A percentile compares a stretch with the other conserved stretches of the same genome.
Evolutionary conservation across 352 stramenopile genomes (phyloP).

Genomic region (Plasmopara viticola): DNA sequence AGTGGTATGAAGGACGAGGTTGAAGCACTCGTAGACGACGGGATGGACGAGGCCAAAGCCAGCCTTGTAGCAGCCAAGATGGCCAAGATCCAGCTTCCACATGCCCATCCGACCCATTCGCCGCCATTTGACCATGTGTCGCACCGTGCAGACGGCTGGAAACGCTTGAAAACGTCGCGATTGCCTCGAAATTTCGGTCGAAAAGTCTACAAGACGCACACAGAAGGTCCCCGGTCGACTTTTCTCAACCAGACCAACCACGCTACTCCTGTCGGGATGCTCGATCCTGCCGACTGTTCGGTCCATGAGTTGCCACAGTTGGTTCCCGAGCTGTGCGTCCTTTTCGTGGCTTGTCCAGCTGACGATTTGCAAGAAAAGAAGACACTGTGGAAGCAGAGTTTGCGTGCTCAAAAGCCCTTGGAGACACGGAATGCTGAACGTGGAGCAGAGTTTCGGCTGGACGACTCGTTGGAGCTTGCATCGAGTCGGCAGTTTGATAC

Average conservation of each 20-base stretch:
- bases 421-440: slow-evolving; percentile 9
- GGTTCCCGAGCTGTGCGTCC: slow-evolving; percentile 48
- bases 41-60: slow-evolving; percentile 34
- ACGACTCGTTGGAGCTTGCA: slow-evolving; percentile 42
- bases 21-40: slow-evolving; percentile 41
- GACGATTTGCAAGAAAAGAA: slow-evolving; percentile 65
- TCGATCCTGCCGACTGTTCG: slow-evolving; percentile 56
- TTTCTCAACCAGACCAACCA: slow-evolving; percentile 69
- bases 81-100: slow-evolving; percentile 45
- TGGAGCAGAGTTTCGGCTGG: slow-evolving; percentile 14
- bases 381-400: slow-evolving; percentile 33
- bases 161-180: slow-evolving; percentile 51
- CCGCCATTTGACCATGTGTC: slow-evolving; percentile 8
- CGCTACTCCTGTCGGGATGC: slow-evolving; percentile 56
- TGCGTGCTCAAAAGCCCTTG: slow-evolving; percentile 14
- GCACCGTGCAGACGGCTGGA: slow-evolving; percentile 58
- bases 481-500: slow-evolving; percentile 19
- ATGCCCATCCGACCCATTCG: background rate
- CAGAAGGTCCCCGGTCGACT: slow-evolving; percentile 44
- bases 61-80: slow-evolving; percentile 51
- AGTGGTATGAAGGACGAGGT: slow-evolving; percentile 37
- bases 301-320: slow-evolving; percentile 54
- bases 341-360: slow-evolving; percentile 45
- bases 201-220: slow-evolving; percentile 47
- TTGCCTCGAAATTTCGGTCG: slow-evolving; percentile 58